Conservation (phyloP, 2,329 filamentous ascomycete genomes). For the Sclerotinia trifoliorum region DNA sequence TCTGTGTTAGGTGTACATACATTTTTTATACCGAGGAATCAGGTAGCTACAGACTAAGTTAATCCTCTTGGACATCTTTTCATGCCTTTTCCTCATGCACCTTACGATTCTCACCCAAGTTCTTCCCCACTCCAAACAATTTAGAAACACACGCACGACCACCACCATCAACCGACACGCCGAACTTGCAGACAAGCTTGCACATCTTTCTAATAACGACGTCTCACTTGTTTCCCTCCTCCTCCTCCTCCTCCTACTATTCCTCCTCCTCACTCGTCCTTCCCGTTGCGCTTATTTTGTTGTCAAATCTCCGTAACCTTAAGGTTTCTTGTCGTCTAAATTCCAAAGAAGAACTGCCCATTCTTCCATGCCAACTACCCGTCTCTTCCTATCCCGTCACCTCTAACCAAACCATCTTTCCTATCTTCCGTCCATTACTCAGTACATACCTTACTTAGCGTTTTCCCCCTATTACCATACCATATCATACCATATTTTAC, state of each 20-base stretch:
- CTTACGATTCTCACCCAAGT: constrained; percentile 4
- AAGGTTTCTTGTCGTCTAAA: constrained; percentile 14
- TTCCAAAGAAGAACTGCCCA: constrained; percentile 3
- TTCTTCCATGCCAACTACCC: constrained; percentile 12
- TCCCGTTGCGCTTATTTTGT: constrained; percentile 2
- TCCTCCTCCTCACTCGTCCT: constrained; percentile 12
- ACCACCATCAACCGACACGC: constrained; percentile 17
- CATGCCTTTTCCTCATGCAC: neutral
- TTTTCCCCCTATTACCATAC: neutral
- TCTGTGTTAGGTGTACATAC: neutral
- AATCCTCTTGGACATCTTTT: neutral
- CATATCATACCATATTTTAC: constrained; percentile 4
- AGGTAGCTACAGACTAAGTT: neutral
- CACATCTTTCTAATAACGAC: constrained; percentile 22
- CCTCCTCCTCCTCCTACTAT: neutral
- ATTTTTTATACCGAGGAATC: neutral
- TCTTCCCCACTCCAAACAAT: constrained; percentile 13
- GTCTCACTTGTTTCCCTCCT: constrained; percentile 12
- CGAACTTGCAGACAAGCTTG: constrained; percentile 24
- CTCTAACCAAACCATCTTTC: constrained; percentile 13
- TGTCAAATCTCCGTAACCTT: constrained; percentile 7
- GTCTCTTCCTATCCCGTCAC: constrained; percentile 10
- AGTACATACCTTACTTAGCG: neutral
- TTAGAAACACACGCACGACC: constrained; percentile 10
- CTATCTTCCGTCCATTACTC: constrained; percentile 10